These are phyloP conservation scores for Xanthoconium stramineum DNA, from an alignment of 768 basidiomycete genomes.

Conservation along the genomic window DNA sequence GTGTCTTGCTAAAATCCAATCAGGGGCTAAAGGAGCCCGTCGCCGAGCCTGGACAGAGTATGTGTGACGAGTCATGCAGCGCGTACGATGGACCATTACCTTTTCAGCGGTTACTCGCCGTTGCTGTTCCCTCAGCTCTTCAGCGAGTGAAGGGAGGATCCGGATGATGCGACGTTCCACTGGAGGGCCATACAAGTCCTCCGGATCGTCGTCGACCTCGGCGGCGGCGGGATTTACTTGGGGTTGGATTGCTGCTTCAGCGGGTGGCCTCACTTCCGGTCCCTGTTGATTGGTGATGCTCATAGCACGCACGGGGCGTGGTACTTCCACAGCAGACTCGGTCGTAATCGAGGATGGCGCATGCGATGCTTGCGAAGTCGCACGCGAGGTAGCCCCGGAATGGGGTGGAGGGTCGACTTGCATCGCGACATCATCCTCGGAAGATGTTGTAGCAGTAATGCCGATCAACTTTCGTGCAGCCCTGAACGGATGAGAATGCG, in stretches of 20 bases:
- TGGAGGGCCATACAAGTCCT: constrained; percentile 28
- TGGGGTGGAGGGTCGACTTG: not conserved
- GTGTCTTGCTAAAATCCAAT: constrained; percentile 24
- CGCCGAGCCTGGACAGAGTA: constrained; percentile 11
- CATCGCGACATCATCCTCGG: constrained; percentile 18
- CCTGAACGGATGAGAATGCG: not conserved
- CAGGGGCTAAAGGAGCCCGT: constrained; percentile 18
- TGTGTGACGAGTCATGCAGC: constrained; percentile 1
- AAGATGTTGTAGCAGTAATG: not conserved
- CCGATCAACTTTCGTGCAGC: not conserved
- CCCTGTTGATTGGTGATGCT: not conserved
- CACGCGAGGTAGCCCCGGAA: not conserved
- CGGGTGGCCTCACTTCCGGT: not conserved
- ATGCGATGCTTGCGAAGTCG: not conserved
- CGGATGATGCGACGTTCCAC: constrained; percentile 25
- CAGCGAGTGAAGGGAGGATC: constrained; percentile 24
- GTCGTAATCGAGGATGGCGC: not conserved
- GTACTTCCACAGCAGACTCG: not conserved
- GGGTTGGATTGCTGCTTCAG: not conserved
- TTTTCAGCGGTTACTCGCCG: constrained; percentile 12
- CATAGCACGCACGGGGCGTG: not conserved
- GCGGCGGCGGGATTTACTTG: not conserved
- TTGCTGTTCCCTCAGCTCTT: constrained; percentile 24
- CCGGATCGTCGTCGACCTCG: constrained; percentile 20
- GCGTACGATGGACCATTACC: constrained; percentile 8